A percentile compares a stretch with the other conserved stretches of the same genome.
These are phyloP conservation scores for Pleurotus djamor DNA, from an alignment of 768 basidiomycete species.

Conservation along the genomic window DNA sequence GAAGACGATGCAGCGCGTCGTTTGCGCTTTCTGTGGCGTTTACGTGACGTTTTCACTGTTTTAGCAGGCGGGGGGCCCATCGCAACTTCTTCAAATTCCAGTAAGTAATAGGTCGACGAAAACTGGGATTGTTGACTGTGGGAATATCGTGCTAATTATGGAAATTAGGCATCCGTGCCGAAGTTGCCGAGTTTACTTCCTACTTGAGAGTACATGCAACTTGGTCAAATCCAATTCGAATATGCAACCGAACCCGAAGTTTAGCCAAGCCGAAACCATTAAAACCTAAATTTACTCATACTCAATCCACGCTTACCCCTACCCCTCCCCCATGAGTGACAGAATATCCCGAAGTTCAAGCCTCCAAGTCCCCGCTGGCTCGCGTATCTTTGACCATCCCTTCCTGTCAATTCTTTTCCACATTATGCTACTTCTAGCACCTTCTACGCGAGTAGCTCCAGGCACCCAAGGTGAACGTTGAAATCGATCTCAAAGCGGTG, in stretches of 20 bases:
- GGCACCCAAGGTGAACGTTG: too few species aligned
- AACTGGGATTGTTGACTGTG: slow-evolving; percentile 7
- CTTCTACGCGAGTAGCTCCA: too few species aligned
- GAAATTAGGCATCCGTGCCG: slow-evolving; percentile 14
- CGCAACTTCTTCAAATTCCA: slow-evolving; percentile 16
- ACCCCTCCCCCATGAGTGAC: background rate
- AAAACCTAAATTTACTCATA: background rate
- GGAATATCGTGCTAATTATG: background rate
- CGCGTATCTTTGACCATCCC: background rate
- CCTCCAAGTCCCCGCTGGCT: background rate
- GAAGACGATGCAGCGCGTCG: slow-evolving; percentile 44
- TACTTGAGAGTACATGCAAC: too few species aligned
- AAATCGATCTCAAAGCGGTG: too few species aligned
- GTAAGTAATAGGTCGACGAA: slow-evolving; percentile 4
- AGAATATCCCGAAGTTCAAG: background rate
- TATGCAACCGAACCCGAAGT: too few species aligned
- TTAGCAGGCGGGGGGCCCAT: slow-evolving; percentile 27
- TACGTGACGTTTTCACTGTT: slow-evolving; percentile 31
- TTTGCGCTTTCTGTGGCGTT: slow-evolving; percentile 52
- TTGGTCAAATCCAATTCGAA: too few species aligned
- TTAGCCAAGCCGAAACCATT: too few species aligned
- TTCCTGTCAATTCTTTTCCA: too few species aligned
- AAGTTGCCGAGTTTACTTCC: slow-evolving; percentile 10
- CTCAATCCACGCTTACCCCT: background rate
- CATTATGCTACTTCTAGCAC: too few species aligned